phyloP scores from a whole-genome alignment of 108 stramenopile species.

The Cyclotella distinguenda region DNA sequence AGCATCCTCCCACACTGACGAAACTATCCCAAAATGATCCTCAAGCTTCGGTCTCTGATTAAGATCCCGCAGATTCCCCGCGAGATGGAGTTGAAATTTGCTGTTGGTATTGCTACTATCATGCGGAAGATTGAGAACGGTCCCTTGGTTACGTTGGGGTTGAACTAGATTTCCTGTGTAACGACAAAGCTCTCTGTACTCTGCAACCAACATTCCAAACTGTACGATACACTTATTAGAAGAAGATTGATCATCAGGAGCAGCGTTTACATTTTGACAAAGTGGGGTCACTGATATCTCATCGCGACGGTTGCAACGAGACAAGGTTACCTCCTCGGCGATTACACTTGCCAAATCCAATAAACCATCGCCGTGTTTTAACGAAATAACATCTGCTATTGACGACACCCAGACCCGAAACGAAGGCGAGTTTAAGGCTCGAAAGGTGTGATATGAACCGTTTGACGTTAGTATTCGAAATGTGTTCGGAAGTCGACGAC shows the following conservation, averaged over 20 bases:
- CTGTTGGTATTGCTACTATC: neutral
- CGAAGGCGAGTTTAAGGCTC: constrained; percentile 32
- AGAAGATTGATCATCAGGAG: neutral
- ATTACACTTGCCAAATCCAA: constrained; percentile 51
- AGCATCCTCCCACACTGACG: constrained; percentile 42
- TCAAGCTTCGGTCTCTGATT: constrained; percentile 5
- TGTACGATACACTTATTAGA: constrained; percentile 12
- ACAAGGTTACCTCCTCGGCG: constrained; percentile 41
- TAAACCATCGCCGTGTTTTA: constrained; percentile 32
- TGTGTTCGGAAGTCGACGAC: constrained; percentile 35
- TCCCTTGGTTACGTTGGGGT: constrained; percentile 17
- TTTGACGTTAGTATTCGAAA: constrained; percentile 33
- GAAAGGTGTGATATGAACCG: constrained; percentile 26
- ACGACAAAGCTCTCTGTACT: constrained; percentile 43
- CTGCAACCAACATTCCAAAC: constrained; percentile 36
- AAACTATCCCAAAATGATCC: constrained; percentile 19
- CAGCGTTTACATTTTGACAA: neutral
- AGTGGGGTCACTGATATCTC: constrained; percentile 25
- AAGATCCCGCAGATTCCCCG: neutral
- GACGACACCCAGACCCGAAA: constrained; percentile 34
- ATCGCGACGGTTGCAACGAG: constrained; percentile 37
- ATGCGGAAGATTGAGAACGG: constrained; percentile 26
- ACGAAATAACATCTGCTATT: constrained; percentile 36
- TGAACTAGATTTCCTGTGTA: constrained; percentile 23
- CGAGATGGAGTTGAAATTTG: neutral